phyloP scores from a whole-genome alignment of 768 basidiomycete genomes.

The Phallus indusiatus region DNA sequence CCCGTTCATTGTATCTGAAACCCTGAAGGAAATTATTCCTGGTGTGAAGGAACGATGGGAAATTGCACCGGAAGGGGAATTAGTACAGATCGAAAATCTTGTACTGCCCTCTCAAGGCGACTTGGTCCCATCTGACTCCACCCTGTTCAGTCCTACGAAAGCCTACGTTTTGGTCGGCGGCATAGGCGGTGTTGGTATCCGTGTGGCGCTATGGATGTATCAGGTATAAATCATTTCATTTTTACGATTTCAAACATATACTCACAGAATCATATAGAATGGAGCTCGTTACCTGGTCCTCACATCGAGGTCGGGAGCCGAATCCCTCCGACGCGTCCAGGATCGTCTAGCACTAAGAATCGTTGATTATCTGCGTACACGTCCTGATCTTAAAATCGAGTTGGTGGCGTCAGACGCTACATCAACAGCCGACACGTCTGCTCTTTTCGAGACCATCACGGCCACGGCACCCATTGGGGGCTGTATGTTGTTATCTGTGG shows the following conservation, averaged over 20 bases:
- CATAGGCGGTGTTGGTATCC: constrained; percentile 28
- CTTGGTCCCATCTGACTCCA: constrained; percentile 9
- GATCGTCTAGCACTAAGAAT: constrained; percentile 19
- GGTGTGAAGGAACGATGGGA: neutral
- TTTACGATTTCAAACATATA: neutral
- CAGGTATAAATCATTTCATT: constrained; percentile 17
- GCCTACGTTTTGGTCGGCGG: constrained; percentile 31
- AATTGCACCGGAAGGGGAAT: neutral
- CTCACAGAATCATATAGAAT: no score
- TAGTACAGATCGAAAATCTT: neutral
- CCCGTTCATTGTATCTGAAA: constrained; percentile 13
- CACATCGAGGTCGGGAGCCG: constrained; percentile 27
- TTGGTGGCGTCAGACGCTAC: constrained; percentile 25
- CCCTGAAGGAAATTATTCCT: constrained; percentile 2
- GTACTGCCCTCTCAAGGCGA: neutral
- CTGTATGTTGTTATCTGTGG: constrained; percentile 24
- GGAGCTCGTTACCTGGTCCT: constrained; percentile 28
- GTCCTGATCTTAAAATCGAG: constrained; percentile 21
- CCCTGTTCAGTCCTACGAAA: constrained; percentile 22
- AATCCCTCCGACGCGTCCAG: constrained; percentile 15
- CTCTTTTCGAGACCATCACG: constrained; percentile 16
- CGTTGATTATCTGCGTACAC: constrained; percentile 21
- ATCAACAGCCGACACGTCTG: constrained; percentile 13
- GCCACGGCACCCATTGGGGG: constrained; percentile 23
- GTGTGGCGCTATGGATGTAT: constrained; percentile 36